Evolutionary conservation across 1,139 yeast genomes (phyloP).

Genomic region (Zygosaccharomyces sapae): DNA sequence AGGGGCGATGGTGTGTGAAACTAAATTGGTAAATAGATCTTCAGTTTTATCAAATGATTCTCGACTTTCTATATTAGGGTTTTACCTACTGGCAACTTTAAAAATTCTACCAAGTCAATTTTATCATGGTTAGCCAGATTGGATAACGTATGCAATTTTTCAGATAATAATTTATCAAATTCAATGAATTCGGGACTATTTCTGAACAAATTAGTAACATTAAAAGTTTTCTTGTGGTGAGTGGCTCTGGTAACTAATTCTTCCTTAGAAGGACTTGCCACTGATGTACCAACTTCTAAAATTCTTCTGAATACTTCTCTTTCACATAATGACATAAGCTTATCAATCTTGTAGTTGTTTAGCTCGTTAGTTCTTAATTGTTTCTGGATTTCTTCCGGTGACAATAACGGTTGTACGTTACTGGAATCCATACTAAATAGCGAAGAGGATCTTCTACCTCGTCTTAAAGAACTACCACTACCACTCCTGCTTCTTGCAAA

Average conservation of each 20-base stretch:
- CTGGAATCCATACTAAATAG: conserved; percentile 29
- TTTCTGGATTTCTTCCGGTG: conserved; percentile 32
- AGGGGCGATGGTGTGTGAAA: conserved; percentile 29
- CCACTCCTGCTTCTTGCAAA: conserved; percentile 36
- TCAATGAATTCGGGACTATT: conserved; percentile 33
- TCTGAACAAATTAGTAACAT: conserved; percentile 26
- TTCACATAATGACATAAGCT: conserved; percentile 33
- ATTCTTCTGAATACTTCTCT: conserved; percentile 28
- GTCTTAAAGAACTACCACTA: conserved; percentile 25
- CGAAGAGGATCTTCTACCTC: conserved; percentile 30
- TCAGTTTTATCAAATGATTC: conserved; percentile 14
- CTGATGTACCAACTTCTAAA: conserved; percentile 34
- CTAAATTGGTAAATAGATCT: conserved; percentile 17
- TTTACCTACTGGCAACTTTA: conserved; percentile 22
- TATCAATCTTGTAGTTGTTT: conserved; percentile 29
- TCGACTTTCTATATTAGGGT: conserved; percentile 16
- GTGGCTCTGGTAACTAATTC: conserved; percentile 3
- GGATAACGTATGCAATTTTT: conserved; percentile 24
- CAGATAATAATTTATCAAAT: conserved; percentile 26
- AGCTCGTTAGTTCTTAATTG: conserved; percentile 27
- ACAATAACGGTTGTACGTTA: conserved; percentile 25
- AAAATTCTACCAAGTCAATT: conserved; percentile 25
- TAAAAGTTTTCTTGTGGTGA: conserved; percentile 16
- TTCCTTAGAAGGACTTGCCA: conserved; percentile 17
- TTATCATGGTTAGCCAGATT: conserved; percentile 20